phyloP scores from a whole-genome alignment of 441 rosid genomes.

The Jatropha multifida region DNA sequence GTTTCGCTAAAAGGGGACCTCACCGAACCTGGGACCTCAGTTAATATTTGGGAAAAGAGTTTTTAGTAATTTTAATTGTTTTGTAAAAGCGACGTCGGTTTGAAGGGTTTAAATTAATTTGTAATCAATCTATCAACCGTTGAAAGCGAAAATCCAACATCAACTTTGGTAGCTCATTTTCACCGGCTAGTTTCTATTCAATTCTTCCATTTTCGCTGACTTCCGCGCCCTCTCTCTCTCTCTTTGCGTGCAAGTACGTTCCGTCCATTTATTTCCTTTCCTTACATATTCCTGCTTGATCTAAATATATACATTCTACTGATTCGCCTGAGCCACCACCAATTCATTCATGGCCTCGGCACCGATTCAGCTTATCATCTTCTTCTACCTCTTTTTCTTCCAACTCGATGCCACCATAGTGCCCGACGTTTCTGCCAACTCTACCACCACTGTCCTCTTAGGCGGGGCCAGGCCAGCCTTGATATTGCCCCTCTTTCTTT shows the following conservation, averaged over 20 bases:
- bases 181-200: not conserved
- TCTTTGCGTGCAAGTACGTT: no score
- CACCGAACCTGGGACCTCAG: no score
- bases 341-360: conserved; percentile 33
- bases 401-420: not conserved
- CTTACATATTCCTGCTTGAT: no score
- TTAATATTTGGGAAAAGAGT: no score
- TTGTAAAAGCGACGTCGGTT: no score
- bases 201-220: conserved; percentile 2
- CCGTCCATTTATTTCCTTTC: no score
- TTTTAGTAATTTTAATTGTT: no score
- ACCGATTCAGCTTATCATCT: not conserved
- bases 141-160: not conserved
- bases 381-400: conserved; percentile 10
- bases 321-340: not conserved
- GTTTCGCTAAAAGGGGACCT: no score
- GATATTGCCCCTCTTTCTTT: conserved; percentile 64
- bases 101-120: not conserved
- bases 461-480: conserved; percentile 44
- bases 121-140: not conserved
- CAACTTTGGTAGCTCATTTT: not conserved
- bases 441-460: conserved; percentile 25
- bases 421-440: not conserved
- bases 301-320: not conserved
- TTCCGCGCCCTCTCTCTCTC: not conserved